Evolutionary conservation across 192 early-diverging fungal species (phyloP).

Genomic region (Coemansia sp.): DNA sequence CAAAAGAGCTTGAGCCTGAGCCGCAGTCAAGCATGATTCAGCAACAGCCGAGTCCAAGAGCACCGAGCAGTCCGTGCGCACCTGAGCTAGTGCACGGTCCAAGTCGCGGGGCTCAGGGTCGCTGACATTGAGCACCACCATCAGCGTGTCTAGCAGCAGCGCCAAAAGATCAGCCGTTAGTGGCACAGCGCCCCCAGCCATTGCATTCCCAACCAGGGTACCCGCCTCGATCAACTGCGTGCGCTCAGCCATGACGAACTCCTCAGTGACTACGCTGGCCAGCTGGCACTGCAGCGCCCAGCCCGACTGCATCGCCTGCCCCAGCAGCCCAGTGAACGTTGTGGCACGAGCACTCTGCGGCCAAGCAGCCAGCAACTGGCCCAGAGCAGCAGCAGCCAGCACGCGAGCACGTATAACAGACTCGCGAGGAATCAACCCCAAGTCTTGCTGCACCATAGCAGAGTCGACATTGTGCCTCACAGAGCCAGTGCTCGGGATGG

Average conservation of each 20-base stretch:
- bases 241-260: constrained; percentile 68
- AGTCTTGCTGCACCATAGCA: constrained; percentile 91
- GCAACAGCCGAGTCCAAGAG: constrained; percentile 60
- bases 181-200: constrained; percentile 32
- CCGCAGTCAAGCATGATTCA: neutral
- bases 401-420: constrained; percentile 83
- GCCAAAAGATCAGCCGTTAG: constrained; percentile 55
- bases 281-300: constrained; percentile 82
- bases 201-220: neutral
- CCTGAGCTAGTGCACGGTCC: constrained; percentile 61
- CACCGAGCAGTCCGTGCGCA: constrained; percentile 67
- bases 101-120: constrained; percentile 69
- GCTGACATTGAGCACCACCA: constrained; percentile 54
- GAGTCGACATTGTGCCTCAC: constrained; percentile 78
- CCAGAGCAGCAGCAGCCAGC: constrained; percentile 76
- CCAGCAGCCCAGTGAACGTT: constrained; percentile 60
- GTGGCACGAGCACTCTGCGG: constrained; percentile 53
- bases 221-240: constrained; percentile 26
- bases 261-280: constrained; percentile 76
- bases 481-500: neutral
- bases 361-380: constrained; percentile 69
- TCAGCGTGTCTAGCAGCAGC: constrained; percentile 61
- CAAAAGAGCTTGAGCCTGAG: neutral
- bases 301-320: constrained; percentile 65
- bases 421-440: constrained; percentile 76